phyloP scores from a whole-genome alignment of 768 basidiomycete genomes.

The Collybiopsis confluens region DNA sequence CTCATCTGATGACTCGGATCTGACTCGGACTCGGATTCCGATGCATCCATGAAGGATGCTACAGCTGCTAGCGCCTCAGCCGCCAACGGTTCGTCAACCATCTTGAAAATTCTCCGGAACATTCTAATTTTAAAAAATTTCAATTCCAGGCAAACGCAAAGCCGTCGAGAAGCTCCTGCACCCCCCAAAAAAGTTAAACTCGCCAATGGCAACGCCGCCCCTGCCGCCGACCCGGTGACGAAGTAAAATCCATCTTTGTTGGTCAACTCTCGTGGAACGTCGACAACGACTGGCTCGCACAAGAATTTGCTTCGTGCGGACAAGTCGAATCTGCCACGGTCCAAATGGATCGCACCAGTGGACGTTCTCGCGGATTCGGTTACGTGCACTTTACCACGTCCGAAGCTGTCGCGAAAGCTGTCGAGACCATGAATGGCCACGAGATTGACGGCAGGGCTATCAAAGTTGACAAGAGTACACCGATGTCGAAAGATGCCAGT shows the following conservation, averaged over 20 bases:
- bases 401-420: slow-evolving; percentile 76
- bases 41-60: slow-evolving; percentile 58
- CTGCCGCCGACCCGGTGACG: slow-evolving; percentile 32
- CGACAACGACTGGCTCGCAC: slow-evolving; percentile 90
- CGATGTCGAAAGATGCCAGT: slow-evolving; percentile 49
- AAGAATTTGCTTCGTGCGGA: slow-evolving; percentile 87
- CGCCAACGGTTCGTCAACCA: slow-evolving; percentile 36
- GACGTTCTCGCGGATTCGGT: slow-evolving; percentile 81
- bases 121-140: too few species aligned
- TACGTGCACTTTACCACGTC: slow-evolving; percentile 73
- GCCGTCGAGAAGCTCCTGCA: slow-evolving; percentile 58
- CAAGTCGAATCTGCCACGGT: slow-evolving; percentile 90
- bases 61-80: slow-evolving; percentile 18
- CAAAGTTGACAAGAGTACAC: slow-evolving; percentile 78
- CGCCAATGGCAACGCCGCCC: slow-evolving; percentile 48
- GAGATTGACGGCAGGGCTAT: slow-evolving; percentile 91
- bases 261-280: slow-evolving; percentile 95
- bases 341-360: slow-evolving; percentile 75
- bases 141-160: slow-evolving; percentile 68
- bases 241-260: slow-evolving; percentile 77
- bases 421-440: slow-evolving; percentile 73
- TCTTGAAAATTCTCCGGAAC: too few species aligned
- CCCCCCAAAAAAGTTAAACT: slow-evolving; percentile 83
- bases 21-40: slow-evolving; percentile 36
- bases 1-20: slow-evolving; percentile 15